Percentiles rank a stretch among this genome's conserved stretches.
These are phyloP conservation scores for Metarhizium brunneum DNA, from an alignment of 2,329 filamentous ascomycete species.

Conservation along the genomic window DNA sequence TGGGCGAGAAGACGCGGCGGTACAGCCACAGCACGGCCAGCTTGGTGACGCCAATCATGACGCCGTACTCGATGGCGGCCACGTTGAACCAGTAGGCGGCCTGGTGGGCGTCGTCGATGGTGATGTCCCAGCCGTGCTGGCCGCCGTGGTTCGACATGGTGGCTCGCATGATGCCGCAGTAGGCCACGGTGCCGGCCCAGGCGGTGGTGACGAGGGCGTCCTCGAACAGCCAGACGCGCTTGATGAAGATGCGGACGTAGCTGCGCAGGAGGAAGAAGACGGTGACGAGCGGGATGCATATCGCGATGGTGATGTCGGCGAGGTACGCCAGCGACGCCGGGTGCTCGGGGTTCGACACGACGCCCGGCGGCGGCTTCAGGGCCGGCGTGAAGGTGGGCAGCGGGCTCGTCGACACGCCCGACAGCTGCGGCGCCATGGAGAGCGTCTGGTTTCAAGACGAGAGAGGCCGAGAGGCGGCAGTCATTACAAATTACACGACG, in stretches of 20 bases:
- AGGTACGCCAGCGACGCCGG: conserved; percentile 1
- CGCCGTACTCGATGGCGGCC: conserved; percentile 5
- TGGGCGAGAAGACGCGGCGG: conserved; percentile 6
- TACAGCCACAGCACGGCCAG: conserved; percentile 5
- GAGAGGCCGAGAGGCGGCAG: not conserved
- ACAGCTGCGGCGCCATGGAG: not conserved
- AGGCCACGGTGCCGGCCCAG: conserved; percentile 5
- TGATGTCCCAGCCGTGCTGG: conserved; percentile 6
- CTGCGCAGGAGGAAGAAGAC: conserved; percentile 5
- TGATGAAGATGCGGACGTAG: conserved; percentile 6
- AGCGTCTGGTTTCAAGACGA: not conserved
- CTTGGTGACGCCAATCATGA: conserved; percentile 6
- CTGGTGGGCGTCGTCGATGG: not conserved
- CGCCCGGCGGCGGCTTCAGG: conserved; percentile 4
- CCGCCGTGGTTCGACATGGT: conserved; percentile 6
- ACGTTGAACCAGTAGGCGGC: conserved; percentile 7
- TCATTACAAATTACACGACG: too few species aligned
- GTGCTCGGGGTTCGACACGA: conserved; percentile 3
- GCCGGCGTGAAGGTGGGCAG: conserved; percentile 1
- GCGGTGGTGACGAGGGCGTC: conserved; percentile 3
- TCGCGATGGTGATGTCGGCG: conserved; percentile 4
- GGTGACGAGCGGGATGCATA: conserved; percentile 5
- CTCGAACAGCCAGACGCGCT: conserved; percentile 4
- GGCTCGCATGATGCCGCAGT: conserved; percentile 7
- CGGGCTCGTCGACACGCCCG: not conserved